Base-by-base conservation (phyloP, 306 rosid genomes). In the Gastrolobium villosum region DNA sequence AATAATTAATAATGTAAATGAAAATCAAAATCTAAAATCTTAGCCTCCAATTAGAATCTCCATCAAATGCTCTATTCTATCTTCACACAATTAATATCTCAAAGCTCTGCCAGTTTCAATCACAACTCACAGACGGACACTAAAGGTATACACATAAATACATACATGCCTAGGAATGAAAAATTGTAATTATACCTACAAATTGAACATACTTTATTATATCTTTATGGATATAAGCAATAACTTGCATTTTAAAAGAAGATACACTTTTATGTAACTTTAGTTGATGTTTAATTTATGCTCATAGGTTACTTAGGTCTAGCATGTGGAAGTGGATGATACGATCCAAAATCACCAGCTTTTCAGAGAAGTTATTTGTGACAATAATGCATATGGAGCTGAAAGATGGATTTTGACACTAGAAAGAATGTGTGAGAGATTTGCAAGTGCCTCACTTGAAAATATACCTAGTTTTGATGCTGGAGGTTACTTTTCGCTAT, bases 261-360 rank as follows among this genome's bases (percentile, higher is more conserved):
- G n/a, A n/a, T n/a, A n/a, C n/a, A n/a, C n/a, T n/a, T n/a, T n/a
- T n/a, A n/a, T n/a, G n/a, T n/a, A n/a, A n/a, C n/a, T n/a, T n/a
- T n/a, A n/a, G n/a, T n/a, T n/a, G n/a, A 28, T 34, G 7, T 8
- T 7, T 40, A 3, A 15, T 31, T 6, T 39, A 39, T 57, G 70
- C 1, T 60, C 39, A 61, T 64, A 92, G 97, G 81, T 94, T 49
- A 79, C 90, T 11, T 94, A 96, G 97, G 82, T 89, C 5, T 97
- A 94, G 70, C 97, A 90, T 64, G 90, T 90, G 15, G 87, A 89
- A 71, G 93, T 92, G 15, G 88, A 86, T 53, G 92, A 94, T 10
- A 84, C 57, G 71, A 37, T 34, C 28, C 89, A 87, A 48, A 84
- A 84, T 10, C 86, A 90, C 60, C 37, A 53, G 14, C 84, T 84